Evolutionary conservation across 768 basidiomycete species (phyloP).

Genomic region (Boletellus sp.): DNA sequence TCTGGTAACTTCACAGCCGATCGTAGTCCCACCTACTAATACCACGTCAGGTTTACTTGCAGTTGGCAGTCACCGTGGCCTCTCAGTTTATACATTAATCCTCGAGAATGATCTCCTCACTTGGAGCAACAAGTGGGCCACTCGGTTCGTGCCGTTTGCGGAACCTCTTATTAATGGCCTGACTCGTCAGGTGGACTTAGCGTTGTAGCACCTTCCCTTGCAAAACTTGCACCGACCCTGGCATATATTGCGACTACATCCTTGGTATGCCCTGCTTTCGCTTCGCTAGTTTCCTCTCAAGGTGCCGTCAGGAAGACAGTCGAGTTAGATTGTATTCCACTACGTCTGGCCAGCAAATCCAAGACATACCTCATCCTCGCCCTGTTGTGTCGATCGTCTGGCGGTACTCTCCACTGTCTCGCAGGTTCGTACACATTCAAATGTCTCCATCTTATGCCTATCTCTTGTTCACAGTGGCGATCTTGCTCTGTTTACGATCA

Average conservation of each 20-base stretch:
- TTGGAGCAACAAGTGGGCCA: conserved; percentile 78
- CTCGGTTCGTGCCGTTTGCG: conserved; percentile 41
- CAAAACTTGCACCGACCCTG: conserved; percentile 71
- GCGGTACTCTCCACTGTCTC: conserved; percentile 67
- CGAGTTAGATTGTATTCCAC: conserved; percentile 67
- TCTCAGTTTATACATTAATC: conserved; percentile 74
- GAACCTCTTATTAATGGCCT: conserved; percentile 5
- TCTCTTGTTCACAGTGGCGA: conserved; percentile 51
- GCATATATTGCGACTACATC: conserved; percentile 68
- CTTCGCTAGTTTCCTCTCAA: conserved; percentile 8
- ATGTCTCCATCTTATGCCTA: conserved; percentile 1
- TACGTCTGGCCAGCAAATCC: conserved; percentile 64
- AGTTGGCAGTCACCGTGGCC: conserved; percentile 54
- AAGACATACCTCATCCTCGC: conserved; percentile 70
- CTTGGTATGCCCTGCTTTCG: conserved; percentile 38
- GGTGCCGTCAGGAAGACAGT: conserved; percentile 46
- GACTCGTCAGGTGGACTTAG: conserved; percentile 31
- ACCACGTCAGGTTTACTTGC: conserved; percentile 62
- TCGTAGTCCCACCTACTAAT: conserved; percentile 19
- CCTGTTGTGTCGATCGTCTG: conserved; percentile 66
- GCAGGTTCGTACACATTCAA: conserved; percentile 43
- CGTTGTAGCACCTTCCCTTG: conserved; percentile 45
- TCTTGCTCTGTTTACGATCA: conserved; percentile 77
- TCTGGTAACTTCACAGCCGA: conserved; percentile 49
- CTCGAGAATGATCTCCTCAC: conserved; percentile 80